These are phyloP conservation scores for Lichtheimia ornata DNA, from an alignment of 371 early-diverging fungal genomes.

Conservation along the genomic window DNA sequence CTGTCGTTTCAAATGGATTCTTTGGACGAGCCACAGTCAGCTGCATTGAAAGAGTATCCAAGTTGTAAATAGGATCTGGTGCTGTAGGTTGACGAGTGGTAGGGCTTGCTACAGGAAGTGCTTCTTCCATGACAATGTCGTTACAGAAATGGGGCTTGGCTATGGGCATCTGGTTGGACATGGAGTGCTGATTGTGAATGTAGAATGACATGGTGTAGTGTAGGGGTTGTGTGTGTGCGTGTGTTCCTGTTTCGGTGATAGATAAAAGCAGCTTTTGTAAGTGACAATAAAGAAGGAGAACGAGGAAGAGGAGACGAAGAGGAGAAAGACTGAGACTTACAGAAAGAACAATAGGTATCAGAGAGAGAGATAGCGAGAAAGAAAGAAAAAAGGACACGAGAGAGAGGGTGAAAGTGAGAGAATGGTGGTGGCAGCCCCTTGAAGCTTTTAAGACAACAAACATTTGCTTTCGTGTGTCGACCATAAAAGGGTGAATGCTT, in stretches of 20 bases:
- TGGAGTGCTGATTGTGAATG: neutral
- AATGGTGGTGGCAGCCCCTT: neutral
- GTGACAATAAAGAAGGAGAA: no score
- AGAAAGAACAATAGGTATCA: no score
- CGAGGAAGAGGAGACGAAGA: no score
- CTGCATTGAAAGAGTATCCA: neutral
- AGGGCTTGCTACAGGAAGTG: neutral
- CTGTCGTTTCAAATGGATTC: neutral
- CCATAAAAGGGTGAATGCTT: slow-evolving; percentile 3
- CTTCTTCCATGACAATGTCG: slow-evolving; percentile 9
- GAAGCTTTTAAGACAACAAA: slow-evolving; percentile 9
- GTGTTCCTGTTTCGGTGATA: neutral
- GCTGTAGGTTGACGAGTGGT: neutral
- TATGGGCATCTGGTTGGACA: neutral
- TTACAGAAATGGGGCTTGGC: slow-evolving; percentile 1
- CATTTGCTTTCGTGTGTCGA: neutral
- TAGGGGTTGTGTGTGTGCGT: neutral
- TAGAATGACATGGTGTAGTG: neutral
- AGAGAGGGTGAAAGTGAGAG: neutral
- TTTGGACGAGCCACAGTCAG: neutral
- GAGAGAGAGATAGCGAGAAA: neutral
- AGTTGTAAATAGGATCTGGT: neutral
- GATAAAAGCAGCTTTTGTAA: no score
- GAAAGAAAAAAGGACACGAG: neutral
- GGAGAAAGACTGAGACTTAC: no score